These are phyloP conservation scores for Sphagnum magellanicum DNA, from an alignment of 228 moss, liverwort and hornwort species.

Conservation along the genomic window DNA sequence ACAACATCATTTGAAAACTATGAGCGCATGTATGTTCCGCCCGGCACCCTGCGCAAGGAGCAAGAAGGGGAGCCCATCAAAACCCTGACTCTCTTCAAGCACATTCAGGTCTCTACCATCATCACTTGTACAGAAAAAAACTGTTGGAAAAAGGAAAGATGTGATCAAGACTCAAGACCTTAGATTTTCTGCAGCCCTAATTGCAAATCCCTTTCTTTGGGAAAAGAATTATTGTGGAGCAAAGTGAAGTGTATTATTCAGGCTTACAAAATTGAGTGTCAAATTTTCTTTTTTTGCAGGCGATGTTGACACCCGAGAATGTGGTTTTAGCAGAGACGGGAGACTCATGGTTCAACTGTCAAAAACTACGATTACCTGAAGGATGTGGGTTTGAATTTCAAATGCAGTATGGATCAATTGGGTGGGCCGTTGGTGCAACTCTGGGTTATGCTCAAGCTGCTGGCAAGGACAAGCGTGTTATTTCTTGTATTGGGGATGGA, in stretches of 20 bases:
- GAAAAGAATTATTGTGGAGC: no score
- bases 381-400: constrained; percentile 78
- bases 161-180: no score
- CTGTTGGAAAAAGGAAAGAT: no score
- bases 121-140: no score
- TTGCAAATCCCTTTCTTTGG: no score
- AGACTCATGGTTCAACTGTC: constrained; percentile 99
- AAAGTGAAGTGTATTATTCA: no score
- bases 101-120: constrained; percentile 55
- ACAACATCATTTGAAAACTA: constrained; percentile 64
- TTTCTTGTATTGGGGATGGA: constrained; percentile 90
- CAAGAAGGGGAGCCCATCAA: constrained; percentile 50
- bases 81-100: constrained; percentile 76
- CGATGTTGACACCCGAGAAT: constrained; percentile 50
- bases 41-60: constrained; percentile 40
- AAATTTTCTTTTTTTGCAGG: constrained; percentile 21
- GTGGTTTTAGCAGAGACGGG: constrained; percentile 91
- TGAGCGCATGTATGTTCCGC: constrained; percentile 70
- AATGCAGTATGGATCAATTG: constrained; percentile 99
- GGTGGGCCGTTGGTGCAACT: constrained; percentile 98
- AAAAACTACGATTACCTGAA: constrained; percentile 74
- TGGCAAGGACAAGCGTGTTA: constrained; percentile 61
- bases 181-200: no score
- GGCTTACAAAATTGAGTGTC: no score
- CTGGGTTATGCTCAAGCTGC: constrained; percentile 84